These are phyloP conservation scores for Colletotrichum filicis DNA, from an alignment of 2,329 filamentous ascomycete genomes.

Conservation along the genomic window DNA sequence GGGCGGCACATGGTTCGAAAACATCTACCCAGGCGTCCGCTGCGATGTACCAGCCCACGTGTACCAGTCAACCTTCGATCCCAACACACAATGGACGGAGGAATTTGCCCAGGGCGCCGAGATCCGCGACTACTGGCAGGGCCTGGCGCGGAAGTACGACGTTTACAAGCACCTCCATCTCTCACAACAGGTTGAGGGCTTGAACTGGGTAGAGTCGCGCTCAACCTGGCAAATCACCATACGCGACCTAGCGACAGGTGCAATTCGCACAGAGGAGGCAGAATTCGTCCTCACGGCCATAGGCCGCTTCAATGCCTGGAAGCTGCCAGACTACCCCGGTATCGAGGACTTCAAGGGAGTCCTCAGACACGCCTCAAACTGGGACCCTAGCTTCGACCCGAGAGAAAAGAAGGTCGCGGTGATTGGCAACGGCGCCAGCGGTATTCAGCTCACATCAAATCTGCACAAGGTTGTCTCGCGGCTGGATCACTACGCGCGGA, in stretches of 20 bases:
- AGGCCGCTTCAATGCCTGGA: conserved; percentile 75
- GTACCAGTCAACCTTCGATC: conserved; percentile 75
- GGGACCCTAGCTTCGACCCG: conserved; percentile 63
- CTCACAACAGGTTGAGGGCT: conserved; percentile 63
- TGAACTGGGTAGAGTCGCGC: conserved; percentile 63
- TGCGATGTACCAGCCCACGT: conserved; percentile 77
- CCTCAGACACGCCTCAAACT: conserved; percentile 70
- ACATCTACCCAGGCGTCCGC: conserved; percentile 71
- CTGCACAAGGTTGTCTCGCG: conserved; percentile 59
- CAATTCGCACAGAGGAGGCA: conserved; percentile 56
- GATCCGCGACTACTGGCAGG: conserved; percentile 75
- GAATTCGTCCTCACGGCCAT: conserved; percentile 73
- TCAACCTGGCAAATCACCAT: conserved; percentile 67
- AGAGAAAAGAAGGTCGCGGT: conserved; percentile 63
- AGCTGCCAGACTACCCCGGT: conserved; percentile 69
- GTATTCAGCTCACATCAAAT: conserved; percentile 66
- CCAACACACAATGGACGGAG: conserved; percentile 76
- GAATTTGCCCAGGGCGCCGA: conserved; percentile 75
- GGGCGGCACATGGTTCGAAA: conserved; percentile 66
- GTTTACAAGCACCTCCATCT: conserved; percentile 70
- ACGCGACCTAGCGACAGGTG: conserved; percentile 49
- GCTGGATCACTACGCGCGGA: conserved; percentile 73
- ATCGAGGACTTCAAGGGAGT: conserved; percentile 64
- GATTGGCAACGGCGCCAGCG: conserved; percentile 72
- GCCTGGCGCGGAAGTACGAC: conserved; percentile 70